Percentiles rank a stretch among this genome's conserved stretches.
Evolutionary conservation across 2,329 filamentous ascomycete genomes (phyloP).

Genomic region (Trichoderma arundinaceum): DNA sequence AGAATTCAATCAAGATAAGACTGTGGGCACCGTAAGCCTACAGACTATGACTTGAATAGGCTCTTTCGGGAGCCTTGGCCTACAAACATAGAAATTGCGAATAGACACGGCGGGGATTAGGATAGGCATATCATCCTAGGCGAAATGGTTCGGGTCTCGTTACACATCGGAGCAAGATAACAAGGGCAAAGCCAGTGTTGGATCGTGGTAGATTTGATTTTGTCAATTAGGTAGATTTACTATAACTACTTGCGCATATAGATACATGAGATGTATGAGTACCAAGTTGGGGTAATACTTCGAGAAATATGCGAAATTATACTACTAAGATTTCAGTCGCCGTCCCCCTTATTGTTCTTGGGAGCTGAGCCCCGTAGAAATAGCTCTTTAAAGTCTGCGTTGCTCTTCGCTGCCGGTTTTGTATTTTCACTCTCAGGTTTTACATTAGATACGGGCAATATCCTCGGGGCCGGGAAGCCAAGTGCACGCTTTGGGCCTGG

Average conservation of each 20-base stretch:
- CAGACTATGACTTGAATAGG: not conserved
- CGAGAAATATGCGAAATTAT: no score
- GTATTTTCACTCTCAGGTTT: constrained; percentile 26
- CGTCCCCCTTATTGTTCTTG: constrained; percentile 30
- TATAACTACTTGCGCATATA: not conserved
- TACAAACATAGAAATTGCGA: not conserved
- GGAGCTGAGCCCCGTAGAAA: constrained; percentile 44
- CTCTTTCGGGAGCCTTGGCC: not conserved
- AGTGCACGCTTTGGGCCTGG: constrained; percentile 50
- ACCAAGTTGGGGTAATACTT: not conserved
- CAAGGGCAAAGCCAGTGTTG: not conserved
- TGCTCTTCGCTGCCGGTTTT: constrained; percentile 53
- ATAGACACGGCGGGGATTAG: constrained; percentile 6
- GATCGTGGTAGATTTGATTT: not conserved
- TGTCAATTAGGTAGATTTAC: constrained; percentile 1
- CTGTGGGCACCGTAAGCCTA: constrained; percentile 7
- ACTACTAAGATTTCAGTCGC: not conserved
- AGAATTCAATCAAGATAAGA: constrained; percentile 48
- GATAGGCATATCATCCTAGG: constrained; percentile 11
- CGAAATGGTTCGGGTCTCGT: not conserved
- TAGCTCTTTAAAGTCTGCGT: constrained; percentile 64
- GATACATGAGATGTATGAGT: not conserved
- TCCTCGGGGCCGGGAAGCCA: constrained; percentile 48
- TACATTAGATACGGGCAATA: constrained; percentile 35
- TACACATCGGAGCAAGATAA: not conserved